Conservation (phyloP, 23 red algal species). For the Gracilariopsis chorda region DNA sequence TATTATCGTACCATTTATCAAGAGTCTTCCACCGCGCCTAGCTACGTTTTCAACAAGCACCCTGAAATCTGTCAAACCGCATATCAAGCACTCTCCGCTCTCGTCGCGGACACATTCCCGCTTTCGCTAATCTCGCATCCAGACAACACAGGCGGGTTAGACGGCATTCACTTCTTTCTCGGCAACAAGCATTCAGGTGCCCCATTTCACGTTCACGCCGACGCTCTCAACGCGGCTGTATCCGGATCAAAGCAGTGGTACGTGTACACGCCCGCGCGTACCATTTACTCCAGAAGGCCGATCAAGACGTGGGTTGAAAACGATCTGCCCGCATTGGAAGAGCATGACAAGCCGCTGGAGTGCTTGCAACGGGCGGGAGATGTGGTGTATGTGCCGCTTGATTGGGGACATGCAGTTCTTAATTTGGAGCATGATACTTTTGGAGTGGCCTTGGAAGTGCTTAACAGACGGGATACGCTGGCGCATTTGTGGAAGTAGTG, state of each 20-base stretch:
- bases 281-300: conserved; percentile 64
- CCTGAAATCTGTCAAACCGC: neutral
- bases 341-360: conserved; percentile 51
- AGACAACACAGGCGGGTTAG: conserved; percentile 36
- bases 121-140: conserved; percentile 51
- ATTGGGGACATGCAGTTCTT: conserved; percentile 81
- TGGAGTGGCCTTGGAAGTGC: conserved; percentile 69
- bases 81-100: conserved; percentile 30
- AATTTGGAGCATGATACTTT: conserved; percentile 75
- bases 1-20: conserved; percentile 43
- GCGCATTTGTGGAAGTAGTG: conserved; percentile 47
- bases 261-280: conserved; percentile 48
- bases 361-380: conserved; percentile 73
- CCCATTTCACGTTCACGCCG: conserved; percentile 80
- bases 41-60: conserved; percentile 76
- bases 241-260: conserved; percentile 70
- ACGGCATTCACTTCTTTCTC: conserved; percentile 69
- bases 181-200: conserved; percentile 58
- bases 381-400: conserved; percentile 74
- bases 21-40: conserved; percentile 4
- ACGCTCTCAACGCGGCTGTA: conserved; percentile 78
- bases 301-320: conserved; percentile 53
- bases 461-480: conserved; percentile 67
- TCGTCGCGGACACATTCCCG: conserved; percentile 55
- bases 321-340: neutral